These are phyloP conservation scores for Adansonia digitata DNA, from an alignment of 345 rosid genomes.

Conservation along the genomic window DNA sequence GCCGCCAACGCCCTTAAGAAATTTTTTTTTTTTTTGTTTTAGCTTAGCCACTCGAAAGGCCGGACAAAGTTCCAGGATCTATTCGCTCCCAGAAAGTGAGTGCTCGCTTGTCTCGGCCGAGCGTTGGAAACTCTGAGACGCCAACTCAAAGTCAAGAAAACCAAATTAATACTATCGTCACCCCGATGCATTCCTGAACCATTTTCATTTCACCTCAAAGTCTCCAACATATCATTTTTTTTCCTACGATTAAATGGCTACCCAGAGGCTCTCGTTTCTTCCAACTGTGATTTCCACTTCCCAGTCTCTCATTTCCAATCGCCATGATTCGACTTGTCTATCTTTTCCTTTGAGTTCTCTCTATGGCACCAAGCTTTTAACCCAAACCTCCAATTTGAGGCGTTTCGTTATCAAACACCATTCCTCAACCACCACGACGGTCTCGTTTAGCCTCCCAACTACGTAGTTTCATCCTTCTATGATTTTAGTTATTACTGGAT, in stretches of 20 bases:
- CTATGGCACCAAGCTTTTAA: conserved; percentile 40
- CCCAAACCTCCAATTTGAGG: conserved; percentile 24
- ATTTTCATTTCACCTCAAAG: neutral
- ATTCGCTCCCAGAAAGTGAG: too few relatives aligned
- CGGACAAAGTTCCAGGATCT: too few relatives aligned
- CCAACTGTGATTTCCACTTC: conserved; percentile 32
- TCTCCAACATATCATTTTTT: neutral
- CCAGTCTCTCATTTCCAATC: conserved; percentile 20
- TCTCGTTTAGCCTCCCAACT: conserved; percentile 62
- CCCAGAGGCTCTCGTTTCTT: conserved; percentile 41
- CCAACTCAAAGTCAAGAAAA: too few relatives aligned
- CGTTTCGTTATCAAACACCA: conserved; percentile 27
- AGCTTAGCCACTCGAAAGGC: too few relatives aligned
- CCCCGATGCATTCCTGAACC: too few relatives aligned
- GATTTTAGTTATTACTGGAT: neutral
- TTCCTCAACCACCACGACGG: conserved; percentile 36
- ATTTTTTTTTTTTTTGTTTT: too few relatives aligned
- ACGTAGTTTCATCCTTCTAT: conserved; percentile 28
- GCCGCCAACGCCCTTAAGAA: too few relatives aligned
- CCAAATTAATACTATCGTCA: too few relatives aligned
- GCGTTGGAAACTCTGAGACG: too few relatives aligned
- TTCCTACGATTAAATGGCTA: conserved; percentile 37
- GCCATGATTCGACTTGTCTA: conserved; percentile 13
- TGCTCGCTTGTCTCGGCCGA: too few relatives aligned
- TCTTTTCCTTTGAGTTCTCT: conserved; percentile 33